A percentile compares a stretch with the other conserved stretches of the same genome.
phyloP scores from a whole-genome alignment of 1,284 basidiomycete species.

The Phylloporus sp. region DNA sequence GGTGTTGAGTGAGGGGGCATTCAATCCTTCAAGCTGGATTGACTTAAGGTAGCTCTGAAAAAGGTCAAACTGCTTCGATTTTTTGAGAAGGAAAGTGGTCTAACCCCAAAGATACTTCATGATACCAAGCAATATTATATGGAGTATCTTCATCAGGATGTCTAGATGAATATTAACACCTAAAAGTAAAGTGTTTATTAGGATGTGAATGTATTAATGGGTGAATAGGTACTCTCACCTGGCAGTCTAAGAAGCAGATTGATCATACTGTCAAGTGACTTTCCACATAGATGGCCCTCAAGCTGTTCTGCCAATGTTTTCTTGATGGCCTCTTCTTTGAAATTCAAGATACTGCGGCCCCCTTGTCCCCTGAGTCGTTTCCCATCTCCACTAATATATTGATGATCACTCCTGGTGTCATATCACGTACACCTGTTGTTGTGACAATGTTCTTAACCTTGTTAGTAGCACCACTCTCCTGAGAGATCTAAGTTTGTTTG shows the following conservation, averaged over 20 bases:
- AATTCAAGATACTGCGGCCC: no score
- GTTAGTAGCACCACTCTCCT: background rate
- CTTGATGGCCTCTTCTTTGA: no score
- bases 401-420: background rate
- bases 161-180: slow-evolving; percentile 22
- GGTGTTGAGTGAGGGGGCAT: background rate
- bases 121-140: slow-evolving; percentile 23
- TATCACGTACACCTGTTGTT: background rate
- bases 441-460: background rate
- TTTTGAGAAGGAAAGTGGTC: slow-evolving; percentile 26
- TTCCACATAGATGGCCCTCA: background rate
- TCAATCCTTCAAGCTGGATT: slow-evolving; percentile 11
- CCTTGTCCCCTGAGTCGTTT: no score
- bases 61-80: slow-evolving; percentile 12
- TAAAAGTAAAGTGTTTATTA: no score
- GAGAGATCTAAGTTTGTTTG: background rate
- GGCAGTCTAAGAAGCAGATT: background rate
- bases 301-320: background rate
- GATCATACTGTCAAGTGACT: background rate
- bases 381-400: background rate
- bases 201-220: no score
- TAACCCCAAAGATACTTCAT: slow-evolving; percentile 41
- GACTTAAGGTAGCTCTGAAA: slow-evolving; percentile 34
- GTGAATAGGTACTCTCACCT: no score
- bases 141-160: slow-evolving; percentile 37